Percentiles rank a stretch among this genome's conserved stretches.
These are phyloP conservation scores for Pseudozyma sp. DNA, from an alignment of 1,284 basidiomycete genomes.

Conservation along the genomic window DNA sequence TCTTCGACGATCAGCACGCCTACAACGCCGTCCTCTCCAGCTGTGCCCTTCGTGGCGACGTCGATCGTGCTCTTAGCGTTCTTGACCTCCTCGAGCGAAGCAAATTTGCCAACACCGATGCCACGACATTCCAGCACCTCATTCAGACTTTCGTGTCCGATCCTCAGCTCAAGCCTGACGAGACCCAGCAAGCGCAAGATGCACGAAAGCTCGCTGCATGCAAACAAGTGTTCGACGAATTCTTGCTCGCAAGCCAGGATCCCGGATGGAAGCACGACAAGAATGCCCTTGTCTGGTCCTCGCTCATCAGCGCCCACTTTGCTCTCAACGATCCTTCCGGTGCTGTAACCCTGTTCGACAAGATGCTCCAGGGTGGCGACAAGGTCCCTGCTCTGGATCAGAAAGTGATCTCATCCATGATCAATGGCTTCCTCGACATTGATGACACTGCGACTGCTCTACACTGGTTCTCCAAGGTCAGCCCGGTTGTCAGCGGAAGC, in stretches of 20 bases:
- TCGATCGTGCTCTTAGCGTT: conserved; percentile 77
- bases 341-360: conserved; percentile 78
- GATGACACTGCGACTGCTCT: conserved; percentile 51
- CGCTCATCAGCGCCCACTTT: conserved; percentile 83
- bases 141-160: conserved; percentile 70
- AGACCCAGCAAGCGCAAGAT: conserved; percentile 71
- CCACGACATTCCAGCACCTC: conserved; percentile 75
- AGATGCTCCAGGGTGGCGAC: conserved; percentile 74
- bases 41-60: conserved; percentile 75
- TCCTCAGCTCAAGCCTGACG: conserved; percentile 63
- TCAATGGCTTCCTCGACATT: conserved; percentile 69
- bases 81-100: conserved; percentile 77
- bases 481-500: neutral
- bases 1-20: conserved; percentile 70
- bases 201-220: conserved; percentile 75
- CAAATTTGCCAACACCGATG: conserved; percentile 70
- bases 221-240: conserved; percentile 78
- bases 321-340: conserved; percentile 75
- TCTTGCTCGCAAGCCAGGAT: conserved; percentile 70
- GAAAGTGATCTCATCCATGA: conserved; percentile 76
- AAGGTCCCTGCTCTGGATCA: conserved; percentile 73
- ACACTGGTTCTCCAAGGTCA: conserved; percentile 54
- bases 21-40: conserved; percentile 77
- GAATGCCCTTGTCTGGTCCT: conserved; percentile 76
- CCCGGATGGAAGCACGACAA: conserved; percentile 33